Percentiles rank a stretch among this genome's conserved stretches.
Conservation (phyloP, 306 rosid genomes). For the Trifolium fragiferum region DNA sequence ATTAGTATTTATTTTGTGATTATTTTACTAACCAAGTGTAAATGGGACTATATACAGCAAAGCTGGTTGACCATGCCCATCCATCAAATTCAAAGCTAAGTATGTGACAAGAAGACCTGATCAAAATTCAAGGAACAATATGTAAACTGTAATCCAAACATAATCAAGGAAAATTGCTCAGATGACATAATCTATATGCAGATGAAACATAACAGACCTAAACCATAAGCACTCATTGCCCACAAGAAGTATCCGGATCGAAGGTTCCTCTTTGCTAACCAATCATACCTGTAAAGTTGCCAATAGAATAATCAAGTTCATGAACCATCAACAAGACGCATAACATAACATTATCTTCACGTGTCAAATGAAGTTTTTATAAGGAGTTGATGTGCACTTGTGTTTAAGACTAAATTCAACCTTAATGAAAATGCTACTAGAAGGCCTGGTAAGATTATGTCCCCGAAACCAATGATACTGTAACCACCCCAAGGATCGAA, state of each 20-base stretch:
- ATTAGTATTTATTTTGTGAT: slow-evolving; percentile 3
- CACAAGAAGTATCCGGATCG: slow-evolving; percentile 81
- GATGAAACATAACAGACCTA: slow-evolving; percentile 64
- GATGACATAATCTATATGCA: neutral
- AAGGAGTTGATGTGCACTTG: neutral
- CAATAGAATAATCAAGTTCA: slow-evolving; percentile 41
- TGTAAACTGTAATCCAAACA: slow-evolving; percentile 12
- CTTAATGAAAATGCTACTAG: slow-evolving; percentile 91
- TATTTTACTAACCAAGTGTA: slow-evolving; percentile 76
- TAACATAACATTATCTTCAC: slow-evolving; percentile 22
- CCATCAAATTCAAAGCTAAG: slow-evolving; percentile 96
- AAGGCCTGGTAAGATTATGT: slow-evolving; percentile 94
- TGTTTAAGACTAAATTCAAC: slow-evolving; percentile 44
- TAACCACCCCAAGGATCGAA: slow-evolving; percentile 99
- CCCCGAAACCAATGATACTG: slow-evolving; percentile 97
- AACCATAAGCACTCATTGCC: slow-evolving; percentile 97
- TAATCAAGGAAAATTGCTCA: slow-evolving; percentile 26
- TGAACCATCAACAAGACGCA: slow-evolving; percentile 22
- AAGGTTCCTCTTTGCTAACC: slow-evolving; percentile 83
- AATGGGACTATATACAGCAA: slow-evolving; percentile 92
- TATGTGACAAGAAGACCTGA: slow-evolving; percentile 90
- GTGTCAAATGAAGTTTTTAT: neutral
- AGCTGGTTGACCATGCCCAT: slow-evolving; percentile 99
- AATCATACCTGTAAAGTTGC: slow-evolving; percentile 73
- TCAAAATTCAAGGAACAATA: slow-evolving; percentile 36